These are phyloP conservation scores for Fennellomyces sp. DNA, from an alignment of 371 early-diverging fungal species.

Conservation along the genomic window DNA sequence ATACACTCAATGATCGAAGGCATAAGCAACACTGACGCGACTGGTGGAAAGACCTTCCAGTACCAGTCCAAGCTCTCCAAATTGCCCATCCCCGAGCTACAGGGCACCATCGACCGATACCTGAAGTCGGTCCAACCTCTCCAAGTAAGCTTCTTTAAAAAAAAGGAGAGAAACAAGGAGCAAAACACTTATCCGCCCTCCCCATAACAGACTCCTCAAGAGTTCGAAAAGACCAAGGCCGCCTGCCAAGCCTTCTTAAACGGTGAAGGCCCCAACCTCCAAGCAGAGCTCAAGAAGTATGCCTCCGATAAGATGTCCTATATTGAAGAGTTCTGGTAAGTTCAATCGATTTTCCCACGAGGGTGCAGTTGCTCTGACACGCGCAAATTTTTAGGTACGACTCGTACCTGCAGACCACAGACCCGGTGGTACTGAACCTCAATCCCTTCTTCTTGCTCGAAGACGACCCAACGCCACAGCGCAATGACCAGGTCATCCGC, in stretches of 20 bases:
- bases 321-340: constrained; percentile 61
- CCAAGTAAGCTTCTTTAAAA: constrained; percentile 47
- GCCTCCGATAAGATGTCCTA: constrained; percentile 60
- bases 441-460: constrained; percentile 58
- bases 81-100: constrained; percentile 87
- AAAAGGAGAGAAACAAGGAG: neutral
- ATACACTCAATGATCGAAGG: constrained; percentile 8
- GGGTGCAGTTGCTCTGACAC: neutral
- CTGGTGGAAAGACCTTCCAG: constrained; percentile 42
- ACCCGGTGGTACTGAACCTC: constrained; percentile 53
- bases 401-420: constrained; percentile 46
- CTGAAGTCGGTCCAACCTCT: constrained; percentile 79
- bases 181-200: neutral
- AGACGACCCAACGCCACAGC: constrained; percentile 55
- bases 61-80: constrained; percentile 70
- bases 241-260: constrained; percentile 74
- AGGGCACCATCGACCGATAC: constrained; percentile 80
- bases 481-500: constrained; percentile 53
- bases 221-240: constrained; percentile 63
- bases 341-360: neutral
- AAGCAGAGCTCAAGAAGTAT: constrained; percentile 72
- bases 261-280: constrained; percentile 76
- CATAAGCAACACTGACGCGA: neutral
- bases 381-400: constrained; percentile 42
- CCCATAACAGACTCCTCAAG: constrained; percentile 40